Evolutionary conservation across 495 filamentous ascomycete genomes (phyloP).

Genomic region (Daldinia grandis): DNA sequence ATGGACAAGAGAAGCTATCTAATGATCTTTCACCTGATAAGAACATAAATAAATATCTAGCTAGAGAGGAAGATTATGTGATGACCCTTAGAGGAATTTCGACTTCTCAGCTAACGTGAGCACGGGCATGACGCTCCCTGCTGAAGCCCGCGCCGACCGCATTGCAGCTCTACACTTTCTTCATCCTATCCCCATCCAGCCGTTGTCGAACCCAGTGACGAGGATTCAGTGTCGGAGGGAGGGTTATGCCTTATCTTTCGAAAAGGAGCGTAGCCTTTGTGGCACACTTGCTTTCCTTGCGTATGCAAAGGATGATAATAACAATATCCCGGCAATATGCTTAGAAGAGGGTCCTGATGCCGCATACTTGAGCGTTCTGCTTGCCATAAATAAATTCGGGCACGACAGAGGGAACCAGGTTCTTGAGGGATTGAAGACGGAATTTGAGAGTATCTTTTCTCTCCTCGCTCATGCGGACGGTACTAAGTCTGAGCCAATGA

Average conservation of each 20-base stretch:
- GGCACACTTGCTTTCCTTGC: conserved; percentile 53
- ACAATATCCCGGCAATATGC: conserved; percentile 51
- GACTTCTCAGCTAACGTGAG: not conserved
- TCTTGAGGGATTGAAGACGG: conserved; percentile 40
- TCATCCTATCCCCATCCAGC: conserved; percentile 41
- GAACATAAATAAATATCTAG: not conserved
- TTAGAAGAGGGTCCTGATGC: conserved; percentile 46
- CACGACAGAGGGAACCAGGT: conserved; percentile 11
- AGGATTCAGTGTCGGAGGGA: conserved; percentile 6
- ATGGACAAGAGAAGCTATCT: not conserved
- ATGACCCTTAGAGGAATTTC: not conserved
- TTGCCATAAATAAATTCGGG: conserved; percentile 50
- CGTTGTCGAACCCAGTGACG: conserved; percentile 38
- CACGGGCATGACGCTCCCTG: conserved; percentile 29
- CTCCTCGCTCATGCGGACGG: conserved; percentile 31
- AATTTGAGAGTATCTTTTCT: conserved; percentile 45
- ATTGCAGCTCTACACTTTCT: conserved; percentile 45
- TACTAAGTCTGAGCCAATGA: conserved; percentile 13
- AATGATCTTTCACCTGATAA: not conserved
- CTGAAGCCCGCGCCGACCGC: conserved; percentile 39
- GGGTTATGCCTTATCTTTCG: conserved; percentile 44
- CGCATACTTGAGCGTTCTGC: conserved; percentile 43
- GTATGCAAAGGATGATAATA: conserved; percentile 42
- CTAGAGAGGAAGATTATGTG: not conserved
- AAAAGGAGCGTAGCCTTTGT: conserved; percentile 44